Base-by-base conservation (phyloP, 805 yeast species). In the Priceomyces haplophilus region DNA sequence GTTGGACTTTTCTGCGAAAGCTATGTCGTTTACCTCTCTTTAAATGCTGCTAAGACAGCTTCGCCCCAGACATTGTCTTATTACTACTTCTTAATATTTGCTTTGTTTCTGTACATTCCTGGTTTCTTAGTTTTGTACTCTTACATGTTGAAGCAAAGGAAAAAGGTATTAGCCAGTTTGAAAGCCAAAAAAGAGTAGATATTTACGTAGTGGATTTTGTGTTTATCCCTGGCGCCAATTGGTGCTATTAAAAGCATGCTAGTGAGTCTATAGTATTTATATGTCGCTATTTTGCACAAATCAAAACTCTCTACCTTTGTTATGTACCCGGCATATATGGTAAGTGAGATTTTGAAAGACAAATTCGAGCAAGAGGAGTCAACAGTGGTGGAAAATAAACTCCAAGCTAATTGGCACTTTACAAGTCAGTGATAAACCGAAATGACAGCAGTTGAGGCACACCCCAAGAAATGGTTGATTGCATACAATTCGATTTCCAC, bases 401-500 rank as follows among this genome's bases (percentile, higher is more conserved):
- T 7, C 24, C 8, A 8, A 21, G 24, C 24, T 21, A 21, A 8
- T n/a, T 21, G 24, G 24, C 24, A 21, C 8, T 21, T 21, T 21
- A 21, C 8, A 21, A 21, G 24, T 21, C 8, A 21, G 8, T 21
- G 6, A 21, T 21, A 6, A 21, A 21, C n/a, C n/a, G 11, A 27
- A 15, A 27, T 27, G 31, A 15, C 31, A 27, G 31, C 8, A 10
- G 5, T 4, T 27, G 15, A 27, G n/a, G 5, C 31, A 27, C 51
- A 48, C 33, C 59, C 61, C 10, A 59, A 65, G 34, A 61, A 53
- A 48, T 69, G 71, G 70, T 60, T 70, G 40, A 56, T 69, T 40
- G 63, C 73, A 16, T 70, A 69, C 51, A 71, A 71, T 48, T 63
- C 72, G 24, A 54, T 69, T 35, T 68, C 74, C 10, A 61, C 73